Evolutionary conservation across 2,329 filamentous ascomycete genomes (phyloP).

Genomic region (Zymoseptoria pseudotritici): DNA sequence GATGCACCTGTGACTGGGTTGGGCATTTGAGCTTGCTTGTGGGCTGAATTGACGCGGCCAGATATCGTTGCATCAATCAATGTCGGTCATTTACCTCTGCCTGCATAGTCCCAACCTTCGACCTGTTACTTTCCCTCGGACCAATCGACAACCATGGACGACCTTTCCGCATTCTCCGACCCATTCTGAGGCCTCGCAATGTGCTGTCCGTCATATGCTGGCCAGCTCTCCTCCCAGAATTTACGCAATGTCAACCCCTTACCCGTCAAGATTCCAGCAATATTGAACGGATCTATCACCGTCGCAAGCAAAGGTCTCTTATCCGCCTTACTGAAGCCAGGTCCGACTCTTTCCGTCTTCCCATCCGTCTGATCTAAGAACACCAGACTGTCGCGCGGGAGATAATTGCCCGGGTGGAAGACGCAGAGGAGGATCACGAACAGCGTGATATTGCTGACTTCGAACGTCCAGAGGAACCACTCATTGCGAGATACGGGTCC

Average conservation of each 20-base stretch:
- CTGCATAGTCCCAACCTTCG: too few species aligned
- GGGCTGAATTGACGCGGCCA: background rate
- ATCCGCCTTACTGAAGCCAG: conserved; percentile 23
- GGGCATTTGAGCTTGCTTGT: background rate
- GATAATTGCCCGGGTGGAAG: conserved; percentile 44
- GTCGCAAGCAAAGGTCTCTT: conserved; percentile 20
- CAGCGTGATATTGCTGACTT: conserved; percentile 44
- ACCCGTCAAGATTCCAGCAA: conserved; percentile 17
- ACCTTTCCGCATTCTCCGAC: too few species aligned
- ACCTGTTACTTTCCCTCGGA: too few species aligned
- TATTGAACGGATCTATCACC: conserved; percentile 26
- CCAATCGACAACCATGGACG: too few species aligned
- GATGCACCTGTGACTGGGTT: background rate
- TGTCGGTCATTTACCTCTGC: background rate
- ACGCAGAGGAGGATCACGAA: conserved; percentile 47
- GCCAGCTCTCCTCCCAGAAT: conserved; percentile 23
- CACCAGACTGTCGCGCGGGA: conserved; percentile 44
- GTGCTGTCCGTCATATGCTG: conserved; percentile 12
- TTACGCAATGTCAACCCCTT: conserved; percentile 18
- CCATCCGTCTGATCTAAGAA: conserved; percentile 45
- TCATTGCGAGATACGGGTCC: conserved; percentile 38
- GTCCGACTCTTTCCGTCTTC: conserved; percentile 38
- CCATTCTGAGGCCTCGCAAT: background rate
- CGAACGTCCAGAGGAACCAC: conserved; percentile 49
- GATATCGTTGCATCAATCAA: background rate